phyloP scores from a whole-genome alignment of 768 basidiomycete species.

The Serpula lacrymans region DNA sequence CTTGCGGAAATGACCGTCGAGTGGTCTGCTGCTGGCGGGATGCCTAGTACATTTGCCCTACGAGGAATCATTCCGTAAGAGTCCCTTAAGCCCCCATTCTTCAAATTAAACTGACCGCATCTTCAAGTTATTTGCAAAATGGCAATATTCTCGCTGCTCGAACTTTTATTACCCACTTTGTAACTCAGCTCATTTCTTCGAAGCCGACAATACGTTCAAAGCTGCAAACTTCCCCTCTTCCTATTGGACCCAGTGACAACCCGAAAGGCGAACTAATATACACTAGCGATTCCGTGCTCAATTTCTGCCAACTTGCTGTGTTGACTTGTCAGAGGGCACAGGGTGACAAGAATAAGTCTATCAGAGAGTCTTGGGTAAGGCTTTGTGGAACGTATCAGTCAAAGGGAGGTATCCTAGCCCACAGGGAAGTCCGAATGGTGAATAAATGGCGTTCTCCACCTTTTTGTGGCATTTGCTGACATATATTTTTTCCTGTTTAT shows the following conservation, averaged over 20 bases:
- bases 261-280: slow-evolving; percentile 61
- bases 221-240: slow-evolving; percentile 41
- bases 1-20: slow-evolving; percentile 85
- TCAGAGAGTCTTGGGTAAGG: slow-evolving; percentile 80
- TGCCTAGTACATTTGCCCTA: slow-evolving; percentile 74
- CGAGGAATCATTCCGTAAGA: slow-evolving; percentile 80
- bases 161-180: slow-evolving; percentile 86
- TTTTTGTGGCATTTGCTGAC: background rate
- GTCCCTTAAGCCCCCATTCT: background rate
- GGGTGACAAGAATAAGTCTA: slow-evolving; percentile 71
- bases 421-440: slow-evolving; percentile 63
- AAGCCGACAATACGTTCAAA: slow-evolving; percentile 40
- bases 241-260: slow-evolving; percentile 41
- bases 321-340: slow-evolving; percentile 84
- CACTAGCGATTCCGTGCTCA: slow-evolving; percentile 73
- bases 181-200: slow-evolving; percentile 54
- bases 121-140: slow-evolving; percentile 66
- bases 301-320: slow-evolving; percentile 89
- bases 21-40: slow-evolving; percentile 58
- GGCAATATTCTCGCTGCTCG: slow-evolving; percentile 90
- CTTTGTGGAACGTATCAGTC: slow-evolving; percentile 83
- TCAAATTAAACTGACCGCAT: slow-evolving; percentile 4
- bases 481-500: background rate
- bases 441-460: too few relatives aligned
- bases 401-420: slow-evolving; percentile 57